A percentile compares a stretch with the other conserved stretches of the same genome.
Evolutionary conservation across 768 basidiomycete genomes (phyloP).

Genomic region (Boletus speciosus): DNA sequence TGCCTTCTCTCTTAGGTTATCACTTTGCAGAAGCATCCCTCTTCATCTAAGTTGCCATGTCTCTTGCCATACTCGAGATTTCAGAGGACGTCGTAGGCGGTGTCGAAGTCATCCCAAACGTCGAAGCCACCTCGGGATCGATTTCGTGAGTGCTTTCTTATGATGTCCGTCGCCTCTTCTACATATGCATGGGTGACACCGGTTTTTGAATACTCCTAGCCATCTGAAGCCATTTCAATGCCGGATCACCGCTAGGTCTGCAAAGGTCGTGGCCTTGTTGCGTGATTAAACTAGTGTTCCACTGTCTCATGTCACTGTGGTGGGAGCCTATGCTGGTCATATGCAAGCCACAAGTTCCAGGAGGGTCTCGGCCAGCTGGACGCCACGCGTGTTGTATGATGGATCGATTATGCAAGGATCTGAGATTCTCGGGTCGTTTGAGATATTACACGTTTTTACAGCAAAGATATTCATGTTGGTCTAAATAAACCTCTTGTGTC

Average conservation of each 20-base stretch:
- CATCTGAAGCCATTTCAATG: slow-evolving; percentile 58
- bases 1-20: not conserved
- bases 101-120: slow-evolving; percentile 40
- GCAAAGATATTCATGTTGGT: not conserved
- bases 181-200: not conserved
- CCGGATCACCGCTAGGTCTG: slow-evolving; percentile 50
- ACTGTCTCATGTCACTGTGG: too few species aligned
- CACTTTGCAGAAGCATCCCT: slow-evolving; percentile 1
- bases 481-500: slow-evolving; percentile 25
- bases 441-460: not conserved
- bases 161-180: too few species aligned
- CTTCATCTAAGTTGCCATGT: slow-evolving; percentile 29
- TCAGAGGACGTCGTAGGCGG: slow-evolving; percentile 41
- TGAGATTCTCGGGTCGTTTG: too few species aligned
- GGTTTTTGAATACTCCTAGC: not conserved
- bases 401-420: too few species aligned
- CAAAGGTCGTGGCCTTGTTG: slow-evolving; percentile 31
- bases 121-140: slow-evolving; percentile 40
- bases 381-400: too few species aligned
- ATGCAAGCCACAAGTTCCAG: too few species aligned
- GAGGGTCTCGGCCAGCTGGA: too few species aligned
- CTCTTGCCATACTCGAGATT: slow-evolving; percentile 46
- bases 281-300: not conserved
- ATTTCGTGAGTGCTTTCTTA: slow-evolving; percentile 37
- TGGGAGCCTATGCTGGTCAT: too few species aligned